Percentiles rank a stretch among this genome's conserved stretches.
Conservation (phyloP, 306 rosid genomes). For the Astragalus membranaceus region DNA sequence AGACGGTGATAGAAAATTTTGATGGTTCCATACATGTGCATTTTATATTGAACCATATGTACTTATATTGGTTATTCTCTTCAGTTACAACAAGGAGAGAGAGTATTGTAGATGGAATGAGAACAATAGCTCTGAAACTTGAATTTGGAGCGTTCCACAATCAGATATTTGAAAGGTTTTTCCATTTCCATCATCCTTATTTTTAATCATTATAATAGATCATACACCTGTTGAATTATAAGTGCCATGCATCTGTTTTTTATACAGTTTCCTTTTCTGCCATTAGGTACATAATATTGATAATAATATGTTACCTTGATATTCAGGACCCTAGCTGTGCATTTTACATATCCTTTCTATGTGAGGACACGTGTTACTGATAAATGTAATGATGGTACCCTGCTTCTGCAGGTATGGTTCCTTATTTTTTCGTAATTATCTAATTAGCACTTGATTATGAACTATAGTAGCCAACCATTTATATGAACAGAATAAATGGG, state of each 20-base stretch:
- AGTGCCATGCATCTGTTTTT: not conserved
- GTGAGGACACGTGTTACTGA: constrained; percentile 80
- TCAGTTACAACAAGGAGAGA: constrained; percentile 75
- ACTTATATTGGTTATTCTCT: constrained; percentile 29
- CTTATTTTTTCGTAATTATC: constrained; percentile 16
- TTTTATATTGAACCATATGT: not conserved
- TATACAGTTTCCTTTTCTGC: constrained; percentile 15
- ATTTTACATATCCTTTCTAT: constrained; percentile 93
- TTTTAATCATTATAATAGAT: constrained; percentile 8
- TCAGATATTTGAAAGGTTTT: constrained; percentile 85
- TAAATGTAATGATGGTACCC: constrained; percentile 82
- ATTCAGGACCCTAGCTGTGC: constrained; percentile 91
- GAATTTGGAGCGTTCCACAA: constrained; percentile 86
- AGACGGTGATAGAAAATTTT: constrained; percentile 29
- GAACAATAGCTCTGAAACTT: constrained; percentile 90
- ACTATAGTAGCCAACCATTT: not conserved
- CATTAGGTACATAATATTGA: not conserved
- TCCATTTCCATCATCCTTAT: constrained; percentile 19
- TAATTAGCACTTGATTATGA: constrained; percentile 8
- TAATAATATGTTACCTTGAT: constrained; percentile 15
- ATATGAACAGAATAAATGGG: not conserved
- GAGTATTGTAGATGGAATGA: constrained; percentile 94
- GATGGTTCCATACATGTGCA: not conserved
- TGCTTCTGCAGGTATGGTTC: constrained; percentile 81
- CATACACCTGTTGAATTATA: not conserved